Evolutionary conservation across 2,329 filamentous ascomycete genomes (phyloP).

Genomic region (Nemania bipapillata): DNA sequence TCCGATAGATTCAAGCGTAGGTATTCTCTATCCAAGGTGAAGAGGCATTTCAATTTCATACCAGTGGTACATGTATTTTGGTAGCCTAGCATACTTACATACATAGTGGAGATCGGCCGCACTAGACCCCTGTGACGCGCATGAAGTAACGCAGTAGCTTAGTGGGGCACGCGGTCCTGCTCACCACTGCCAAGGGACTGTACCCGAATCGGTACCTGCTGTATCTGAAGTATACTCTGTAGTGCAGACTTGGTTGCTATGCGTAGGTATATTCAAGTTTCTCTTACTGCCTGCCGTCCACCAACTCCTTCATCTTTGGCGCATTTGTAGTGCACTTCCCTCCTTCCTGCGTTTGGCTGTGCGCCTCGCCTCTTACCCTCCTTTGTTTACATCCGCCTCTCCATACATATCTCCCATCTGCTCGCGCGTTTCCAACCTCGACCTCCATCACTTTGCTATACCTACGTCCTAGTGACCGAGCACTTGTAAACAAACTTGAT

Average conservation of each 20-base stretch:
- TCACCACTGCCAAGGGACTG: constrained; percentile 3
- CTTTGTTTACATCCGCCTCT: constrained; percentile 28
- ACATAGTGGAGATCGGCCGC: not conserved
- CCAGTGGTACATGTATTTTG: constrained; percentile 3
- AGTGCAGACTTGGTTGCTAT: constrained; percentile 9
- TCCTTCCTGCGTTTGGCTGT: constrained; percentile 17
- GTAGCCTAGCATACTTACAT: constrained; percentile 20
- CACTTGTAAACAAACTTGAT: constrained; percentile 24
- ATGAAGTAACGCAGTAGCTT: constrained; percentile 34
- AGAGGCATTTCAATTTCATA: too few species aligned
- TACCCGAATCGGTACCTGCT: not conserved
- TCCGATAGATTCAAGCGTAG: too few species aligned
- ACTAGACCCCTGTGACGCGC: constrained; percentile 40
- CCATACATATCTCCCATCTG: not conserved
- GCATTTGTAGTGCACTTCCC: constrained; percentile 10
- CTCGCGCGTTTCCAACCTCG: constrained; percentile 16
- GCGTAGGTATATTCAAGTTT: constrained; percentile 23
- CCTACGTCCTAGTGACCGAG: constrained; percentile 3
- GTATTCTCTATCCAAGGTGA: too few species aligned
- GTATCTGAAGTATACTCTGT: not conserved
- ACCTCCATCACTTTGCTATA: not conserved
- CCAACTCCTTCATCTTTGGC: constrained; percentile 22
- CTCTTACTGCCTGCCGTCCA: constrained; percentile 2
- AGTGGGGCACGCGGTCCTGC: constrained; percentile 36
- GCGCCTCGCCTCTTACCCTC: constrained; percentile 19